Conservation (phyloP, 2,329 filamentous ascomycete species). For the Fusarium veterinarium region DNA sequence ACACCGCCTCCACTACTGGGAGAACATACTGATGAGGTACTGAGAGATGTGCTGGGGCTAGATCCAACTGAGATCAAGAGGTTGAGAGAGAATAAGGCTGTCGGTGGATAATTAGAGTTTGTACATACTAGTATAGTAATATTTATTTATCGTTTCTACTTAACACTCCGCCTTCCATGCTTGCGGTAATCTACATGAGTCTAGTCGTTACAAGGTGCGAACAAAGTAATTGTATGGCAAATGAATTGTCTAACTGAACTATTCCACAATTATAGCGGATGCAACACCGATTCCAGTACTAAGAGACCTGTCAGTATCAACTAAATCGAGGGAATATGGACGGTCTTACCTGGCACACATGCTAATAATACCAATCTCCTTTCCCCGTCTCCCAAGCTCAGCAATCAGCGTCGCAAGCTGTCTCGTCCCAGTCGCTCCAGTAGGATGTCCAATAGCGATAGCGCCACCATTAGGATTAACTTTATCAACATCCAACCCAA, state of each 20-base stretch:
- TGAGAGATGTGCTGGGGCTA: slow-evolving; percentile 49
- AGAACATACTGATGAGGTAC: slow-evolving; percentile 83
- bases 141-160: rapidly evolving
- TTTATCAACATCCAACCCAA: slow-evolving; percentile 74
- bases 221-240: rapidly evolving
- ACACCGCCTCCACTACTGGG: slow-evolving; percentile 85
- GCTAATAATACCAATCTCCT: slow-evolving; percentile 23
- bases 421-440: slow-evolving; percentile 79
- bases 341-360: slow-evolving; percentile 24
- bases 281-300: neutral
- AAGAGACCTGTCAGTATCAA: rapidly evolving
- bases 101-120: neutral
- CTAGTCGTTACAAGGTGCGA: neutral
- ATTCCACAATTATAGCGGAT: neutral
- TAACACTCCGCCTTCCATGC: rapidly evolving
- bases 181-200: neutral
- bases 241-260: rapidly evolving
- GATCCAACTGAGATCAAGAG: rapidly evolving
- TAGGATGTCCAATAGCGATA: slow-evolving; percentile 88
- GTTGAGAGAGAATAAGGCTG: rapidly evolving
- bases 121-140: rapidly evolving
- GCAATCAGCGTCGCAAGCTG: slow-evolving; percentile 16
- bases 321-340: rapidly evolving
- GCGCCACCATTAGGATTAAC: slow-evolving; percentile 94
- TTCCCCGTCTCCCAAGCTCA: neutral